phyloP scores from a whole-genome alignment of 768 basidiomycete genomes.

The Termitomyces sp. region DNA sequence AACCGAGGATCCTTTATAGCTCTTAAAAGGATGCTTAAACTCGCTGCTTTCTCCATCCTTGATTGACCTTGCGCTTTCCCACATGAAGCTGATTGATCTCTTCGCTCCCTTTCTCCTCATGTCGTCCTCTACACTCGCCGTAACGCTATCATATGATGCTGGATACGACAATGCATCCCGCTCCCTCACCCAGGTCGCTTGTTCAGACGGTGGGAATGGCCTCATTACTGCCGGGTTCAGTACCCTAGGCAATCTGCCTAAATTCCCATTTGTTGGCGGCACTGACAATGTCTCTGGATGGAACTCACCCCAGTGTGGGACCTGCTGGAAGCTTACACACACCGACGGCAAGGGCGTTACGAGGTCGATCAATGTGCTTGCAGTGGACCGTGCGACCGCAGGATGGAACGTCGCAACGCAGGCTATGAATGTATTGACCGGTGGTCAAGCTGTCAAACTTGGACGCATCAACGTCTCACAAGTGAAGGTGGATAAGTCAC shows the following conservation, averaged over 20 bases:
- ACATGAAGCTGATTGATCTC: conserved; percentile 12
- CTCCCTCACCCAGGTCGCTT: conserved; percentile 34
- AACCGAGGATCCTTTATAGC: background rate
- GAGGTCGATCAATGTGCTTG: conserved; percentile 35
- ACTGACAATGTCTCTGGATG: conserved; percentile 36
- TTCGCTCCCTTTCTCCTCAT: conserved; percentile 10
- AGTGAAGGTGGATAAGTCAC: conserved; percentile 12
- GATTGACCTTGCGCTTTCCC: background rate
- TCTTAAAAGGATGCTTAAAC: background rate
- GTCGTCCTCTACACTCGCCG: background rate
- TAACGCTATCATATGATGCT: conserved; percentile 29
- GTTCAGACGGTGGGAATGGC: conserved; percentile 43
- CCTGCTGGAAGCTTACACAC: conserved; percentile 50
- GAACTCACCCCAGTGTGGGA: conserved; percentile 42
- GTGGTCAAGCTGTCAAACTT: conserved; percentile 16
- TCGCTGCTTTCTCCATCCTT: background rate
- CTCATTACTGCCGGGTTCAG: conserved; percentile 31
- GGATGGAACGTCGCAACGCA: conserved; percentile 21
- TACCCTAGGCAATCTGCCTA: conserved; percentile 40
- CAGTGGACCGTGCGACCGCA: conserved; percentile 30
- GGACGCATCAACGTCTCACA: conserved; percentile 19
- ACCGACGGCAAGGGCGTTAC: conserved; percentile 16
- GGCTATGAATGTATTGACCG: conserved; percentile 31
- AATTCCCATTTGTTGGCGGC: conserved; percentile 50
- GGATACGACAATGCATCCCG: conserved; percentile 30